Percentiles rank a stretch among this genome's conserved stretches.
Conservation (phyloP, 192 early-diverging fungal species). For the Linnemannia elongata region DNA sequence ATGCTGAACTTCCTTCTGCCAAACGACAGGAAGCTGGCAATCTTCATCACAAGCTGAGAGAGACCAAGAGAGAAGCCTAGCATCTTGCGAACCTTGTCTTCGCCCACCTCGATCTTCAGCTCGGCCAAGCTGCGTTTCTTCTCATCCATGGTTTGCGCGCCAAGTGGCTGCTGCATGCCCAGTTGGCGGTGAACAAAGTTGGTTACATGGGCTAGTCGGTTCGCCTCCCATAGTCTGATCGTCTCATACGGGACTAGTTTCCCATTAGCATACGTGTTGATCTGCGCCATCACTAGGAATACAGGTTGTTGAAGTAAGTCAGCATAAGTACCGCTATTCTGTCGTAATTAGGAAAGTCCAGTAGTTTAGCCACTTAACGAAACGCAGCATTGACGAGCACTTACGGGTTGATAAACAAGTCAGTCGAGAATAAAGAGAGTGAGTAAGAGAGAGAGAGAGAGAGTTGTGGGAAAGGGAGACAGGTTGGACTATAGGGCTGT, state of each 20-base stretch:
- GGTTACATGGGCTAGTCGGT: conserved; percentile 10
- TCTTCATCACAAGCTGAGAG: conserved; percentile 6
- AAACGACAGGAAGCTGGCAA: conserved; percentile 12
- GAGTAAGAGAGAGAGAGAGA: no score
- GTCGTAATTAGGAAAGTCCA: background rate
- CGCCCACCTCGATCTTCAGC: conserved; percentile 12
- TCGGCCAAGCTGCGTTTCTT: conserved; percentile 8
- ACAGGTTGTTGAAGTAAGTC: background rate
- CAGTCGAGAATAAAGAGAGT: no score
- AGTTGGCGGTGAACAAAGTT: conserved; percentile 13
- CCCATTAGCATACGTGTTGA: conserved; percentile 11
- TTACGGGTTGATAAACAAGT: no score
- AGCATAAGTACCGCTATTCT: background rate
- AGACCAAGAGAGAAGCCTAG: conserved; percentile 7
- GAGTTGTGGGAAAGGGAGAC: no score
- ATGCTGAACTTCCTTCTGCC: conserved; percentile 14
- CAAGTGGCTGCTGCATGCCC: background rate
- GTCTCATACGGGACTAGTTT: conserved; percentile 16
- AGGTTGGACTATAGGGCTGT: no score
- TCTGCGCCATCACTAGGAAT: background rate
- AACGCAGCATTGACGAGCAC: no score
- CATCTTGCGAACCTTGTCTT: conserved; percentile 12
- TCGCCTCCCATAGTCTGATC: conserved; percentile 15
- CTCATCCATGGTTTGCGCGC: conserved; percentile 1
- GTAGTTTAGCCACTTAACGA: no score